Evolutionary conservation across 345 rosid species (phyloP), one percentile per base, ranked within the genome.

Genomic region (Linum lewisii): DNA sequence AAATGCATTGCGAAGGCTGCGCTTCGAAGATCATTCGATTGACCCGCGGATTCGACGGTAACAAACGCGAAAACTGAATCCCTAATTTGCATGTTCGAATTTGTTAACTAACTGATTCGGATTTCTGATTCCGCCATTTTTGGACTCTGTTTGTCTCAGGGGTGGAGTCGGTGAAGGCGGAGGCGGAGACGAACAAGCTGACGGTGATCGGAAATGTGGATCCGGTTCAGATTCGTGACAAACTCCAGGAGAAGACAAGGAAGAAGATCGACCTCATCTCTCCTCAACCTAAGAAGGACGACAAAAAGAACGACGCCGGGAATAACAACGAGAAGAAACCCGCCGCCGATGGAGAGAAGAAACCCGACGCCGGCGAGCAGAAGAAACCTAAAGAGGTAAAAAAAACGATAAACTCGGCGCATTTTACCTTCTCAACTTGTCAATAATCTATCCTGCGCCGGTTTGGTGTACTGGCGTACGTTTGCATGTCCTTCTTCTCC

Each of bases 1-100:
- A 89, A 26, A 85, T 84, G 84, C 87, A 87, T 57, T 93, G 99
- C 55, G 95, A 77, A 5, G 97, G 99, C 1, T 93, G 99, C 34
- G 84, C 85, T 24, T 59, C 78, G 25, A 86, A 79, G 65, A 68
- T 92, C 69, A 69, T 59, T 57, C 82, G 79, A 15, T 29, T 65
- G 6, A 62, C 79, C 57, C 86, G 75, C 32, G 55, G 65, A 23
- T 65, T 60, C 20, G 76, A 69, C 44, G 97, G 99, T 93, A 78
- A 0, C 5, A 29, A 3, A 29, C 0, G 5, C 7, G 34, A 3
- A 29, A 29, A 29, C 34, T 29, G 34, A 29, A 0, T 42, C 47
- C 47, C 16, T 42, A 1, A 42, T 42, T 42, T 42, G 47, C 47
- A 42, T 42, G 47, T 16, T 16, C 16, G 47, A 16, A 7, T 42